Conservation (phyloP, 768 basidiomycete genomes). For the Coprinopsis cinerea region DNA sequence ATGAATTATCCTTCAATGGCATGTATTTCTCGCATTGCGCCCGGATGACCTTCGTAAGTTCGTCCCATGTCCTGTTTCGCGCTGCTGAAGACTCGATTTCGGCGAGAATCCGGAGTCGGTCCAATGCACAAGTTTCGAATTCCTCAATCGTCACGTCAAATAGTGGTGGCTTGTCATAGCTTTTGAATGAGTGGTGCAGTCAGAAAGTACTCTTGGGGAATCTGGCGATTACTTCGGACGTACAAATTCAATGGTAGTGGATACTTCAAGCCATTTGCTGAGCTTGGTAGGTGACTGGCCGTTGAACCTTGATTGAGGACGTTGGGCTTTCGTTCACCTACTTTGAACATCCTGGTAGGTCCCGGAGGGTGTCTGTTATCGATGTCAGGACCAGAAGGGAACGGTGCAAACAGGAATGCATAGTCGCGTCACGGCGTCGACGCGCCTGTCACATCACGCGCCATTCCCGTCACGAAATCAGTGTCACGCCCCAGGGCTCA, state of each 20-base stretch:
- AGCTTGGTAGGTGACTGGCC: neutral
- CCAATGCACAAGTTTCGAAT: slow-evolving; percentile 87
- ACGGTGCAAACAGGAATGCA: no score
- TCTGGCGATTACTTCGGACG: no score
- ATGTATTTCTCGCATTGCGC: slow-evolving; percentile 71
- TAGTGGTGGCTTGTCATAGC: slow-evolving; percentile 81
- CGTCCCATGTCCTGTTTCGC: slow-evolving; percentile 77
- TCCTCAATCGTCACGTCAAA: slow-evolving; percentile 92
- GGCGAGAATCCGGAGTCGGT: slow-evolving; percentile 79
- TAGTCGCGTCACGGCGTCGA: neutral
- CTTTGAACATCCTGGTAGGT: slow-evolving; percentile 7
- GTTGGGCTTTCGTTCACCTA: slow-evolving; percentile 2
- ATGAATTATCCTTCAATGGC: slow-evolving; percentile 56
- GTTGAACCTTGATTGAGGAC: neutral
- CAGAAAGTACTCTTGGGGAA: no score
- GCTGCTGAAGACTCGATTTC: slow-evolving; percentile 89
- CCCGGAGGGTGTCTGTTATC: neutral
- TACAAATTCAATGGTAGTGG: slow-evolving; percentile 20
- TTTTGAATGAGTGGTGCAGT: slow-evolving; percentile 22
- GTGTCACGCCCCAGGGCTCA: neutral
- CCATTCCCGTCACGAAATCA: neutral
- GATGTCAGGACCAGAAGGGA: no score
- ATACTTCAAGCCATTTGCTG: neutral
- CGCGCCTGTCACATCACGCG: slow-evolving; percentile 1
- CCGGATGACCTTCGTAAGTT: slow-evolving; percentile 58